A percentile compares a stretch with the other conserved stretches of the same genome.
Conservation (phyloP, 2,329 filamentous ascomycete genomes). For the Coleophoma eucalyptorum region DNA sequence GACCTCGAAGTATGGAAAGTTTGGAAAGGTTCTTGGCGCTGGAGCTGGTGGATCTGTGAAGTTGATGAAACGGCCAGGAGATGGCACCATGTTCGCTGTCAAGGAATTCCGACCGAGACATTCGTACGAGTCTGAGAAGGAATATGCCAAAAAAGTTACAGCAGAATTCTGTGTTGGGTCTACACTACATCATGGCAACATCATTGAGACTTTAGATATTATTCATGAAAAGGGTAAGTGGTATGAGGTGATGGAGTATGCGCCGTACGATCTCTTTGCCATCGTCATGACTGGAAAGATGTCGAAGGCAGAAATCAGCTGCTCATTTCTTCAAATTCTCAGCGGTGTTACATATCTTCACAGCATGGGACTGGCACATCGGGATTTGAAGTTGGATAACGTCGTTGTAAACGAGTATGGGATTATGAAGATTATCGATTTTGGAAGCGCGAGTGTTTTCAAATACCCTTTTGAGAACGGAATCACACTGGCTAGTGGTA, state of each 20-base stretch:
- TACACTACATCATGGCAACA: conserved; percentile 93
- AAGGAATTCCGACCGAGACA: conserved; percentile 95
- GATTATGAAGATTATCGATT: conserved; percentile 99
- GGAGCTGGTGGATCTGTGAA: conserved; percentile 93
- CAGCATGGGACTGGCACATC: conserved; percentile 89
- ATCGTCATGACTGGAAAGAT: conserved; percentile 99
- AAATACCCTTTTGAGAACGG: conserved; percentile 95
- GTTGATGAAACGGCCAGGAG: conserved; percentile 88
- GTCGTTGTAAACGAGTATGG: conserved; percentile 94
- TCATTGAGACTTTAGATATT: conserved; percentile 97
- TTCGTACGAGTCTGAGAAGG: conserved; percentile 87
- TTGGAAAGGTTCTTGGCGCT: conserved; percentile 89
- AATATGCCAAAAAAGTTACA: conserved; percentile 97
- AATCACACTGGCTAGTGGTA: conserved; percentile 76
- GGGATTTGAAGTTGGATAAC: conserved; percentile 95
- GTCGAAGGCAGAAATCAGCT: conserved; percentile 85
- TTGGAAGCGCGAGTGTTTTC: conserved; percentile 95
- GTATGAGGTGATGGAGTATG: conserved; percentile 99
- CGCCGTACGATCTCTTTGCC: conserved; percentile 91
- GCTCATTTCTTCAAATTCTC: conserved; percentile 89
- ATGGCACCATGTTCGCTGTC: conserved; percentile 91
- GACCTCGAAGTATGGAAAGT: conserved; percentile 89
- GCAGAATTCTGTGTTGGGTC: conserved; percentile 98
- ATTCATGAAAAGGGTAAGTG: conserved; percentile 90
- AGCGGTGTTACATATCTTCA: conserved; percentile 94